These are phyloP conservation scores for Entrophospora sp. DNA, from an alignment of 192 early-diverging fungal genomes.

Conservation along the genomic window DNA sequence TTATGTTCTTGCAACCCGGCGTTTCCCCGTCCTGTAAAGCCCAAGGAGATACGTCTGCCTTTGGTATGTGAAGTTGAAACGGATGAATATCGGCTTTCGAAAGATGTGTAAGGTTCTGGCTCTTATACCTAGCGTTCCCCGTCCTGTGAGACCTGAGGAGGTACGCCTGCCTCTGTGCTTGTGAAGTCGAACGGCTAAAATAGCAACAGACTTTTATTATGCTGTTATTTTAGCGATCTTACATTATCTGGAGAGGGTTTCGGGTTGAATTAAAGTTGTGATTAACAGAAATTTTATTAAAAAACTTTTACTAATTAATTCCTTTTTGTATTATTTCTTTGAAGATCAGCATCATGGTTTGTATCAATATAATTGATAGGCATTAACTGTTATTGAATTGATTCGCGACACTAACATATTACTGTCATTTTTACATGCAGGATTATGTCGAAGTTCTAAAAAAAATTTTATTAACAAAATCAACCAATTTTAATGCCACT, in stretches of 20 bases:
- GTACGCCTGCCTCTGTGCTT: neutral
- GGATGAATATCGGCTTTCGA: neutral
- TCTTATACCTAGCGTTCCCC: neutral
- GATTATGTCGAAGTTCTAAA: slow-evolving; percentile 11
- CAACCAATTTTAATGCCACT: slow-evolving; percentile 2
- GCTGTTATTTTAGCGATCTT: neutral
- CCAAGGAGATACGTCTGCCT: slow-evolving; percentile 14
- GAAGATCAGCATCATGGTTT: slow-evolving; percentile 10
- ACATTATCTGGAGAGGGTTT: slow-evolving; percentile 10
- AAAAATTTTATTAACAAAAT: slow-evolving; percentile 14
- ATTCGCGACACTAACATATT: slow-evolving; percentile 11
- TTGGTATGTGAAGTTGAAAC: slow-evolving; percentile 11
- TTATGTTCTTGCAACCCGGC: slow-evolving; percentile 6
- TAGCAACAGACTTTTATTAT: too few relatives aligned
- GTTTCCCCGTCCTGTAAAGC: slow-evolving; percentile 1
- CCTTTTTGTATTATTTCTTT: slow-evolving; percentile 3
- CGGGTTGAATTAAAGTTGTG: slow-evolving; percentile 1
- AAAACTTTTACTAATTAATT: neutral
- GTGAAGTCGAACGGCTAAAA: neutral
- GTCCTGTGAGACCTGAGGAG: neutral
- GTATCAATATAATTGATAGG: neutral
- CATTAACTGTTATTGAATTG: neutral
- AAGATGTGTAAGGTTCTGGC: slow-evolving; percentile 19
- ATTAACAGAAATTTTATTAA: neutral
- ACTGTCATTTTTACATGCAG: slow-evolving; percentile 14